Conservation (phyloP, 169 alveolate species). For the Eimeria falciformis region DNA sequence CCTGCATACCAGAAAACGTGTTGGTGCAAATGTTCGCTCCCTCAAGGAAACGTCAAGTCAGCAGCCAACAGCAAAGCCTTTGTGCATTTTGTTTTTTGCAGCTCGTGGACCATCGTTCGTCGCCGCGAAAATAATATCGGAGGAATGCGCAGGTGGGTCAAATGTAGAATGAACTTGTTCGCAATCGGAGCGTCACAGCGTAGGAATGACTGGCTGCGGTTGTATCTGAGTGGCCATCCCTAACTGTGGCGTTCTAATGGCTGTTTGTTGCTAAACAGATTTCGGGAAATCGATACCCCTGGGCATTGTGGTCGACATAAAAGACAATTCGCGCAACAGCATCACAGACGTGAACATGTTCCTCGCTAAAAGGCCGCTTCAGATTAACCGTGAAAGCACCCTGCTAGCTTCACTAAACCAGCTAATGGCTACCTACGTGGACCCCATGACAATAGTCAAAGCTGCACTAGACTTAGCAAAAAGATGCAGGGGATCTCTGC, state of each 20-base stretch:
- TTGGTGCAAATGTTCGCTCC: too few relatives aligned
- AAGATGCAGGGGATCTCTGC: slow-evolving; percentile 56
- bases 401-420: not conserved
- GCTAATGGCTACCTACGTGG: slow-evolving; percentile 34
- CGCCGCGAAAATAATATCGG: not conserved
- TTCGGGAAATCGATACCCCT: not conserved
- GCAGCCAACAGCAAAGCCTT: too few relatives aligned
- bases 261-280: not conserved
- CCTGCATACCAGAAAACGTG: too few relatives aligned
- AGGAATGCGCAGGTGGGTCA: not conserved
- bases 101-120: not conserved
- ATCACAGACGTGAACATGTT: not conserved
- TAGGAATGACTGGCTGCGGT: too few relatives aligned
- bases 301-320: not conserved
- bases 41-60: too few relatives aligned
- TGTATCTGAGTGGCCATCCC: too few relatives aligned
- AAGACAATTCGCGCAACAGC: not conserved
- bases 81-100: not conserved
- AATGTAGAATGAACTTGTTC: too few relatives aligned
- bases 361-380: not conserved
- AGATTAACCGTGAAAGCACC: not conserved
- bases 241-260: too few relatives aligned
- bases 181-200: too few relatives aligned
- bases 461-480: slow-evolving; percentile 24
- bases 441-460: slow-evolving; percentile 25